phyloP scores from a whole-genome alignment of 2,329 filamentous ascomycete species.

The Microsporum audouinii region DNA sequence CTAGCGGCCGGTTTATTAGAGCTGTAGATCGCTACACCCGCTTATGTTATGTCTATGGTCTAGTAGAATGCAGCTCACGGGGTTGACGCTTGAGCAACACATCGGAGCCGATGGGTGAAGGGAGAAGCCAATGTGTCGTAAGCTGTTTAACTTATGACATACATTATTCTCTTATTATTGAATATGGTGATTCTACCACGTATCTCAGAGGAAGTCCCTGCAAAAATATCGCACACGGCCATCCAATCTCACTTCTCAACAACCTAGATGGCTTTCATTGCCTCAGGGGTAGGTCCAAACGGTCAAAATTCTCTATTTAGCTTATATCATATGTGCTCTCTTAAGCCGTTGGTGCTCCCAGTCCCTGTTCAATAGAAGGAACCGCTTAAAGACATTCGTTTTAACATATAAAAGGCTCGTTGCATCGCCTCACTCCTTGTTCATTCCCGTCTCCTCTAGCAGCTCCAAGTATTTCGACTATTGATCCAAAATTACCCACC shows the following conservation, averaged over 20 bases:
- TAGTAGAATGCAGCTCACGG: neutral
- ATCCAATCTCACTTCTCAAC: neutral
- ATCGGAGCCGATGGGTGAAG: neutral
- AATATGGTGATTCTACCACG: neutral
- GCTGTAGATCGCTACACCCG: neutral
- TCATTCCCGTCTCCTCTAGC: neutral
- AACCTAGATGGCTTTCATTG: neutral
- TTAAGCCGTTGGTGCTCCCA: neutral
- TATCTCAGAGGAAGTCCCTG: neutral
- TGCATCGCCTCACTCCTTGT: neutral
- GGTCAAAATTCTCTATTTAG: neutral
- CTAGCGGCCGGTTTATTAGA: neutral
- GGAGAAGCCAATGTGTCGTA: neutral
- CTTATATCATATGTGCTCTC: neutral
- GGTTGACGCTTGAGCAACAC: neutral
- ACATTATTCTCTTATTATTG: neutral
- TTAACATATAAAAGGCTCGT: neutral
- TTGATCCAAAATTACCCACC: neutral
- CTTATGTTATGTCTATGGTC: neutral
- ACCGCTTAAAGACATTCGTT: neutral
- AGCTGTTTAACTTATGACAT: neutral
- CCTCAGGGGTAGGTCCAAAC: too few species aligned
- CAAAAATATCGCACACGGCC: neutral
- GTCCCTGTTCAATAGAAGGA: too few species aligned
- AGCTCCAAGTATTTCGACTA: neutral